Percentiles rank a stretch among this genome's conserved stretches.
Conservation (phyloP, 441 rosid species). For the Syzygium malaccense region DNA sequence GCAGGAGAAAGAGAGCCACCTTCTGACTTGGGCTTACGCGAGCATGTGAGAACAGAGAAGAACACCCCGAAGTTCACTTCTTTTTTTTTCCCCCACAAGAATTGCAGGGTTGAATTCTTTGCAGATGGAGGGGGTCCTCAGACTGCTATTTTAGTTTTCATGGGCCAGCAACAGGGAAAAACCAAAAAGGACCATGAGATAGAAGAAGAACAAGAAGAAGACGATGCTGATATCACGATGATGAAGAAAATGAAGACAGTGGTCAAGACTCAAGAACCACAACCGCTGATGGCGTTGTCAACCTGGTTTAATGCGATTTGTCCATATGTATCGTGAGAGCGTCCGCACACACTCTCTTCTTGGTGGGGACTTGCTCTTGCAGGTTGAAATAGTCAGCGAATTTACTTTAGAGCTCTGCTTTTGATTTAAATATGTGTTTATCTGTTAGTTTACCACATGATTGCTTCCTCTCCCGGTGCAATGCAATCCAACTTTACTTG, state of each 20-base stretch:
- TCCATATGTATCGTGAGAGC: not conserved
- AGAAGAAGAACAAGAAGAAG: not conserved
- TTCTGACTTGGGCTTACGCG: slow-evolving; percentile 5
- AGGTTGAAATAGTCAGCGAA: not conserved
- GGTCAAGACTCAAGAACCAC: not conserved
- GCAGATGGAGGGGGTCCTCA: not conserved
- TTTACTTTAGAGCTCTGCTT: not conserved
- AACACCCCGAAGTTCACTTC: not conserved
- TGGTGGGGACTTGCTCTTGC: not conserved
- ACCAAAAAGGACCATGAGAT: not conserved
- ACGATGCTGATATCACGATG: not conserved
- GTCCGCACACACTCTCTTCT: not conserved
- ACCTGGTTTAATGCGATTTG: not conserved
- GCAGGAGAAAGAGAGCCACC: slow-evolving; percentile 13
- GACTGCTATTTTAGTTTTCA: not conserved
- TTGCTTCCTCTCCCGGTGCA: not conserved
- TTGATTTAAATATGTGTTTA: not conserved
- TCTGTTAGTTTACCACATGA: not conserved
- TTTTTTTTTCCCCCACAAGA: not conserved
- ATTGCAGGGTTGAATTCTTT: not conserved
- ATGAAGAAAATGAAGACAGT: not conserved
- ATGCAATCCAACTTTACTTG: not conserved
- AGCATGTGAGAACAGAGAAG: not conserved
- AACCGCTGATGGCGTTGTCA: not conserved
- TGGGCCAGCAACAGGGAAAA: not conserved